These are phyloP conservation scores for Trichoderma koningiopsis DNA, from an alignment of 2,329 filamentous ascomycete genomes.

Conservation along the genomic window DNA sequence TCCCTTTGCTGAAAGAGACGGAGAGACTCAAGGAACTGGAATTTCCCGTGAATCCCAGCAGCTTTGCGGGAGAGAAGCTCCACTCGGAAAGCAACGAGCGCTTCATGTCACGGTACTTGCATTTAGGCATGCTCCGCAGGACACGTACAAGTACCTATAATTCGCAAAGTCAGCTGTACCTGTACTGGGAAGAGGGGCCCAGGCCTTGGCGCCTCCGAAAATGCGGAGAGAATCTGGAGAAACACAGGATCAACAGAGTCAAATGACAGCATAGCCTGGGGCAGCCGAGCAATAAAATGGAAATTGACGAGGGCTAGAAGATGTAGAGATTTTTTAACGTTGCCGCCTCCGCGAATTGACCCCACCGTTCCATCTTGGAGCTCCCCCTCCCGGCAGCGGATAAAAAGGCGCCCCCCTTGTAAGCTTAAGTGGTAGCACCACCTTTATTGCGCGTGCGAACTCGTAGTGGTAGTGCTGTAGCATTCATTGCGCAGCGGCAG, in stretches of 20 bases:
- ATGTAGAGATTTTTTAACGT: not conserved
- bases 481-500: not conserved
- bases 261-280: not conserved
- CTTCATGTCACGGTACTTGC: not conserved
- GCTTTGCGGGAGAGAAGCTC: slow-evolving; percentile 4
- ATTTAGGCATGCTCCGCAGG: not conserved
- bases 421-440: slow-evolving; percentile 4
- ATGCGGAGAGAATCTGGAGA: slow-evolving; percentile 26
- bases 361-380: not conserved
- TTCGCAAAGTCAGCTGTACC: not conserved
- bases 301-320: not conserved
- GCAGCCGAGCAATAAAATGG: not conserved
- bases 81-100: slow-evolving; percentile 15
- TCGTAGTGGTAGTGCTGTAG: not conserved
- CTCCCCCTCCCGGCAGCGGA: not conserved
- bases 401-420: slow-evolving; percentile 11
- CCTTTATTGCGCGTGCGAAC: not conserved
- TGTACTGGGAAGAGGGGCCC: not conserved
- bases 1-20: not conserved
- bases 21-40: slow-evolving; percentile 23
- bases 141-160: not conserved
- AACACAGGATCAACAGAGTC: not conserved
- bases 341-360: slow-evolving; percentile 9
- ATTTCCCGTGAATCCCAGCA: slow-evolving; percentile 34
- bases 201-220: slow-evolving; percentile 8